Percentiles rank a stretch among this genome's conserved stretches.
phyloP scores from a whole-genome alignment of 345 rosid species.

The Hibiscus tridactylites region DNA sequence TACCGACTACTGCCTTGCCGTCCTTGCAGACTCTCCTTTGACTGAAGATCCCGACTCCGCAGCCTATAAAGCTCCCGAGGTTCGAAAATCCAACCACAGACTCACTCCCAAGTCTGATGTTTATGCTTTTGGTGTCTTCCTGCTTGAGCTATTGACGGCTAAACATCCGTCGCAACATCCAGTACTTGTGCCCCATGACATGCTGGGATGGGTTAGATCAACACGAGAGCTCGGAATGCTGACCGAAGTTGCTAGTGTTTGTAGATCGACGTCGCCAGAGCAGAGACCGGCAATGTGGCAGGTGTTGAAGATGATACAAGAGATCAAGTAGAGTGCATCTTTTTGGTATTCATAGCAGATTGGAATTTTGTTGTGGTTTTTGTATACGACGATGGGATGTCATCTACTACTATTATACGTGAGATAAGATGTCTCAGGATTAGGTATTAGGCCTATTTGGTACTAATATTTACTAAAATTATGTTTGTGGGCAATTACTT shows the following conservation, averaged over 20 bases:
- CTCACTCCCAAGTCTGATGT: slow-evolving; percentile 69
- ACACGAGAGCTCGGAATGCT: slow-evolving; percentile 73
- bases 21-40: slow-evolving; percentile 52
- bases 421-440: no score
- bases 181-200: slow-evolving; percentile 61
- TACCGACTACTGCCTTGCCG: slow-evolving; percentile 69
- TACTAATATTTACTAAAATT: no score
- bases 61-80: slow-evolving; percentile 72
- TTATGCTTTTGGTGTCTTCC: slow-evolving; percentile 69
- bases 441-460: no score
- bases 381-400: no score
- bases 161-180: slow-evolving; percentile 78
- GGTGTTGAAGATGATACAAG: slow-evolving; percentile 72
- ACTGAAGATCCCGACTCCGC: slow-evolving; percentile 57
- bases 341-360: slow-evolving; percentile 14
- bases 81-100: slow-evolving; percentile 47
- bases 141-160: slow-evolving; percentile 80
- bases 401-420: no score
- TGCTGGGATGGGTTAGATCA: slow-evolving; percentile 77
- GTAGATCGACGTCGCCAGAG: slow-evolving; percentile 77
- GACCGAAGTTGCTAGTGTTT: slow-evolving; percentile 71
- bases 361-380: no score
- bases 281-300: slow-evolving; percentile 89
- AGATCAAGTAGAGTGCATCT: slow-evolving; percentile 60
- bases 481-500: no score